Conservation (phyloP, 805 yeast species). For the Candida montana region DNA sequence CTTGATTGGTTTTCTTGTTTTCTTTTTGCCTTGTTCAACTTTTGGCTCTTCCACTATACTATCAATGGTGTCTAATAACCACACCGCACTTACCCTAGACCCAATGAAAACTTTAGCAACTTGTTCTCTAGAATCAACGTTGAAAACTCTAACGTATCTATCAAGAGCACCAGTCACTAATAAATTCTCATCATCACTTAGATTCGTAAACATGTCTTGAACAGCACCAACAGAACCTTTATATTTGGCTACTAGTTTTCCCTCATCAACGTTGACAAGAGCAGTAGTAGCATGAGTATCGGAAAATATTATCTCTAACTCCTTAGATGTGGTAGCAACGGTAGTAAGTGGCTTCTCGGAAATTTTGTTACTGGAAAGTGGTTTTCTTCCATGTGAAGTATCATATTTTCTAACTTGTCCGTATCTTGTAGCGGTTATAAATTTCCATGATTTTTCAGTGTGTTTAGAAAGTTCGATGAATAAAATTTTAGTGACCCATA, state of each 20-base stretch:
- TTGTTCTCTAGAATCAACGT: slow-evolving; percentile 50
- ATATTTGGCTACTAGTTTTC: slow-evolving; percentile 61
- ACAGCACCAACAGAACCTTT: slow-evolving; percentile 77
- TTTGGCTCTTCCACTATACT: slow-evolving; percentile 22
- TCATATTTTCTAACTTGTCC: slow-evolving; percentile 77
- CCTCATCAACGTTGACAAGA: slow-evolving; percentile 44
- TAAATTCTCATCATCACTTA: slow-evolving; percentile 32
- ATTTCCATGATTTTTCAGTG: slow-evolving; percentile 36
- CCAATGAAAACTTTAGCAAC: slow-evolving; percentile 71
- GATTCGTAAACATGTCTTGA: slow-evolving; percentile 24
- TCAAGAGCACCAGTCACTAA: slow-evolving; percentile 83
- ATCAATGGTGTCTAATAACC: slow-evolving; percentile 44
- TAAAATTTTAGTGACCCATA: slow-evolving; percentile 63
- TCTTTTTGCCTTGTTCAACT: slow-evolving; percentile 26
- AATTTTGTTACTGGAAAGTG: slow-evolving; percentile 50
- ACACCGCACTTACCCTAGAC: slow-evolving; percentile 54
- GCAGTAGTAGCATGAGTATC: slow-evolving; percentile 68
- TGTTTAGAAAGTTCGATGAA: slow-evolving; percentile 35
- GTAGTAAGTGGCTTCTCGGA: slow-evolving; percentile 50
- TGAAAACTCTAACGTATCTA: slow-evolving; percentile 76
- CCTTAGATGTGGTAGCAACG: slow-evolving; percentile 17
- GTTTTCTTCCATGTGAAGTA: slow-evolving; percentile 62
- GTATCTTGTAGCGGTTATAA: slow-evolving; percentile 64
- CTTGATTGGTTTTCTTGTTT: slow-evolving; percentile 35
- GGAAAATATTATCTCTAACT: slow-evolving; percentile 52